These are phyloP conservation scores for Colletotrichum sp. DNA, from an alignment of 2,329 filamentous ascomycete species.

Conservation along the genomic window DNA sequence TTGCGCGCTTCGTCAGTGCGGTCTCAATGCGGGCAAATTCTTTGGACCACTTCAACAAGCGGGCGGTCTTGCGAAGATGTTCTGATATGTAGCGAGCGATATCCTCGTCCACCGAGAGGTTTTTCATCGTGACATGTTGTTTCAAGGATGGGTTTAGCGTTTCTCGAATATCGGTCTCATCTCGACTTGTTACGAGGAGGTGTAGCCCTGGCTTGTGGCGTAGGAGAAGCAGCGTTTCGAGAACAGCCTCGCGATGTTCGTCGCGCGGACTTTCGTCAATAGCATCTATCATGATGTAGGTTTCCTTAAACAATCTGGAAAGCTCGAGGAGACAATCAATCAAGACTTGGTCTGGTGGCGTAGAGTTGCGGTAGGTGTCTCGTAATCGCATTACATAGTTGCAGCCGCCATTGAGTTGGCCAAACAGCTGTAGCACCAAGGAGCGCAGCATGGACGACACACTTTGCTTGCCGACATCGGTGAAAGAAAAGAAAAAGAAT, in stretches of 20 bases:
- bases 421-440: constrained; percentile 37
- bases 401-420: neutral
- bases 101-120: neutral
- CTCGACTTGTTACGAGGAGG: constrained; percentile 37
- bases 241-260: constrained; percentile 13
- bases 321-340: constrained; percentile 26
- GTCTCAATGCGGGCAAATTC: neutral
- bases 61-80: neutral
- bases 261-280: constrained; percentile 39
- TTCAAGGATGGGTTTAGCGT: constrained; percentile 13
- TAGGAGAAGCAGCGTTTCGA: constrained; percentile 23
- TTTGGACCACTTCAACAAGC: neutral
- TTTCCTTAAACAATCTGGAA: constrained; percentile 29
- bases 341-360: neutral
- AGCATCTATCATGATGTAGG: constrained; percentile 42
- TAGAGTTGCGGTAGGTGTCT: neutral
- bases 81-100: neutral
- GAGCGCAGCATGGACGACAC: constrained; percentile 34
- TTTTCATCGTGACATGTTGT: constrained; percentile 8
- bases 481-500: constrained; percentile 47
- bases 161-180: constrained; percentile 34
- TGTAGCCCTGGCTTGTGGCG: constrained; percentile 26
- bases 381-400: neutral
- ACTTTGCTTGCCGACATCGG: constrained; percentile 36
- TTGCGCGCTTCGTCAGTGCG: neutral